These are phyloP conservation scores for Nannizzia gypsea DNA, from an alignment of 2,329 filamentous ascomycete species.

Conservation along the genomic window DNA sequence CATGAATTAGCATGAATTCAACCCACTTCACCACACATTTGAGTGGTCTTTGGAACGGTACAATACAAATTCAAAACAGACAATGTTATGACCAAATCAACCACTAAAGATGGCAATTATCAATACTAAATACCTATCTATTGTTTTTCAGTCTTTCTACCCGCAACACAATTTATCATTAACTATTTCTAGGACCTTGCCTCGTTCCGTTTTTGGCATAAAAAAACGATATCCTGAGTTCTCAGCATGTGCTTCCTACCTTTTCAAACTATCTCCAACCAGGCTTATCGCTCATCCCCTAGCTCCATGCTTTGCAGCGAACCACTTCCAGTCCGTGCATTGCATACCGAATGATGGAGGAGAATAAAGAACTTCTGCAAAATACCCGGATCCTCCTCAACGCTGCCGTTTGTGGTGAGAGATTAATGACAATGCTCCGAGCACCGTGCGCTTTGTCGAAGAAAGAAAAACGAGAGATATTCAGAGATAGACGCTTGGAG, in stretches of 20 bases:
- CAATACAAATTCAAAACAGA: neutral
- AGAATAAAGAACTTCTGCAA: neutral
- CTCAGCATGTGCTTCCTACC: neutral
- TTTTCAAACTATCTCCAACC: neutral
- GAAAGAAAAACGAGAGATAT: neutral
- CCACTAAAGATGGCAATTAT: neutral
- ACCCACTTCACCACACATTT: neutral
- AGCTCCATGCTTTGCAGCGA: neutral
- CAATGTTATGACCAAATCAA: neutral
- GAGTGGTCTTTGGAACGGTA: neutral
- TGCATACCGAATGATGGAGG: neutral
- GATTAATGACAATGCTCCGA: neutral
- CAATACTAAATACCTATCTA: neutral
- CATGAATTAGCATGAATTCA: neutral
- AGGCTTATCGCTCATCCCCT: neutral
- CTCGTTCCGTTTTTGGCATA: conserved; percentile 1
- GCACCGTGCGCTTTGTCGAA: neutral
- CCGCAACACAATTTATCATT: neutral
- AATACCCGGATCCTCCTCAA: neutral
- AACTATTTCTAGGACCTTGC: neutral
- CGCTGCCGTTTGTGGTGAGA: neutral
- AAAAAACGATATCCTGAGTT: neutral
- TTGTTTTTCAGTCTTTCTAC: neutral
- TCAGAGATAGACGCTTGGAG: neutral
- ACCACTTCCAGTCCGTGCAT: neutral